Conservation (phyloP, 257 asterid species). For the Parsonsia alboflavescens region DNA sequence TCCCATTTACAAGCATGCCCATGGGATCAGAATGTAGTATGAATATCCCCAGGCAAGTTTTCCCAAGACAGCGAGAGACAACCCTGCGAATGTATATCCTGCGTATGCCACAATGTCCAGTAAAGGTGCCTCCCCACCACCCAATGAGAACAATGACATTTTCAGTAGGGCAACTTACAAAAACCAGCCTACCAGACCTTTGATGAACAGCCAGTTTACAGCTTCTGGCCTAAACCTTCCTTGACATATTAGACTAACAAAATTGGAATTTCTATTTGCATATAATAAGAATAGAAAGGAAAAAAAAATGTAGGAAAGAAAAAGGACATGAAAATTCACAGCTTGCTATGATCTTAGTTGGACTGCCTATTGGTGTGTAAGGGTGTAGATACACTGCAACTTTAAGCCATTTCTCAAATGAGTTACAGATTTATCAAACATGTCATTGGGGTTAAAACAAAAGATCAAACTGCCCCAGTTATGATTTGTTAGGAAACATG, state of each 20-base stretch:
- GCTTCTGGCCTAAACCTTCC: slow-evolving; percentile 43
- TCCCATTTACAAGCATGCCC: slow-evolving; percentile 31
- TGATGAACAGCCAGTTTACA: slow-evolving; percentile 37
- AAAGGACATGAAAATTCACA: no score
- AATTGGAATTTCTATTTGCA: background rate
- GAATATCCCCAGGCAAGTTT: slow-evolving; percentile 22
- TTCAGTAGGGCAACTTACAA: slow-evolving; percentile 31
- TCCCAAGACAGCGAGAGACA: slow-evolving; percentile 26
- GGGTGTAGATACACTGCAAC: no score
- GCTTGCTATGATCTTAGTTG: no score
- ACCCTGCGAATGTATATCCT: slow-evolving; percentile 22
- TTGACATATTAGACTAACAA: background rate
- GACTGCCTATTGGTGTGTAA: no score
- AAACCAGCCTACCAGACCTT: slow-evolving; percentile 41
- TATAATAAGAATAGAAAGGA: background rate
- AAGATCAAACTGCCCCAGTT: no score
- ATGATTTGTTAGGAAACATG: no score
- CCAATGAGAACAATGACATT: slow-evolving; percentile 26
- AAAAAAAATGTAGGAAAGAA: background rate
- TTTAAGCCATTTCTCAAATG: no score
- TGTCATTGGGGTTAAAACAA: no score
- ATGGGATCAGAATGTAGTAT: slow-evolving; percentile 28
- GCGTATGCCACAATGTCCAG: slow-evolving; percentile 25
- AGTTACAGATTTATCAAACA: no score
- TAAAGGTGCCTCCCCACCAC: slow-evolving; percentile 32